Conservation (phyloP, 306 rosid species). For the Trichosanthes truncata region DNA sequence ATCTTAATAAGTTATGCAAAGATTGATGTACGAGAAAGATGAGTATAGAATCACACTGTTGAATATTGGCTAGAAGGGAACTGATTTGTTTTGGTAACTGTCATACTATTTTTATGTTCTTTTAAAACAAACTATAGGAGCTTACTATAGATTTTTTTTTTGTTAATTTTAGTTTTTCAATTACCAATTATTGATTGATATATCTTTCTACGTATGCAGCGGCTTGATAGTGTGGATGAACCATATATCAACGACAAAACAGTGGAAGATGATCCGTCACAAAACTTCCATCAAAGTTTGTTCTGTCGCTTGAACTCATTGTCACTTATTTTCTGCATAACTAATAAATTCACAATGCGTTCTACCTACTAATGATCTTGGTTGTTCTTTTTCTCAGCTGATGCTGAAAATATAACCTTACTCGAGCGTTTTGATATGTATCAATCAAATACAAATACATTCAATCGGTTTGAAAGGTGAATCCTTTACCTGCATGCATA, state of each 20-base stretch:
- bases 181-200: background rate
- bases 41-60: background rate
- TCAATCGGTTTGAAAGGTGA: slow-evolving; percentile 59
- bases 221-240: slow-evolving; percentile 63
- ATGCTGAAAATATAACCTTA: slow-evolving; percentile 56
- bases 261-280: slow-evolving; percentile 32
- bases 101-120: background rate
- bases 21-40: background rate
- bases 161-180: background rate
- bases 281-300: slow-evolving; percentile 56
- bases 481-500: background rate
- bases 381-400: slow-evolving; percentile 32
- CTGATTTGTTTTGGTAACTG: background rate
- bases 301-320: slow-evolving; percentile 8
- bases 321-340: slow-evolving; percentile 1
- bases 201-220: slow-evolving; percentile 33
- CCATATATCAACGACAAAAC: slow-evolving; percentile 20
- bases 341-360: background rate
- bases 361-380: slow-evolving; percentile 13
- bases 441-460: slow-evolving; percentile 28
- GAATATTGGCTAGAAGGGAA: background rate
- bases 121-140: background rate
- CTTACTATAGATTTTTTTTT: background rate
- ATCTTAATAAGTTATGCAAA: background rate
- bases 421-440: slow-evolving; percentile 37